phyloP scores from a whole-genome alignment of 495 filamentous ascomycete species.

The Pseudotulostoma volvatum region DNA sequence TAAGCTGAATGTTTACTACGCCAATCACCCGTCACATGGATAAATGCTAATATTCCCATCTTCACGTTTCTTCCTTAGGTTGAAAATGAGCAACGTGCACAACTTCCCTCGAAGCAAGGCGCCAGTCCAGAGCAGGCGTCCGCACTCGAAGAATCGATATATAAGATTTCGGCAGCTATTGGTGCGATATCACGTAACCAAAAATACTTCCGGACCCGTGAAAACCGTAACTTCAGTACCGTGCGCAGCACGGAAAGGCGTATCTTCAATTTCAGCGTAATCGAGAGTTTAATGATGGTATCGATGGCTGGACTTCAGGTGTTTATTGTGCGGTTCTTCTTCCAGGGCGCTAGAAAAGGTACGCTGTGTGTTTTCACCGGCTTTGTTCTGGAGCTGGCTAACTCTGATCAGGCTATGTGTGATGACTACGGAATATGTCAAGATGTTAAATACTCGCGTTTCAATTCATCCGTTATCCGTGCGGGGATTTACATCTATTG shows the following conservation, averaged over 20 bases:
- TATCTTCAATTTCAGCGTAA: slow-evolving; percentile 94
- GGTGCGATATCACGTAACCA: slow-evolving; percentile 97
- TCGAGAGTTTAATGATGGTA: slow-evolving; percentile 83
- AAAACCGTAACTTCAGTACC: slow-evolving; percentile 98
- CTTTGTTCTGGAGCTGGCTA: background rate
- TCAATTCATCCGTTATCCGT: no score
- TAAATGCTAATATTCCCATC: no score
- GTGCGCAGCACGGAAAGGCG: slow-evolving; percentile 87
- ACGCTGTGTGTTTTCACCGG: slow-evolving; percentile 10
- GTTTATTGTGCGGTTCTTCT: slow-evolving; percentile 96
- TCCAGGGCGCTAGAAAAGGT: slow-evolving; percentile 77
- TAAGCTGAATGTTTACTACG: no score
- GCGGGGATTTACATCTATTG: no score
- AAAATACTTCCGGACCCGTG: slow-evolving; percentile 97
- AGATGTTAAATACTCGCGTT: slow-evolving; percentile 2
- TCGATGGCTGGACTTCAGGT: slow-evolving; percentile 95
- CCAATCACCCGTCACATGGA: no score
- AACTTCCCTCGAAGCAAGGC: slow-evolving; percentile 80
- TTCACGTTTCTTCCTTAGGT: slow-evolving; percentile 38
- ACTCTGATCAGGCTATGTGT: slow-evolving; percentile 22
- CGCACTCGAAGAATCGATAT: slow-evolving; percentile 84
- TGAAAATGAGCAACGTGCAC: slow-evolving; percentile 74
- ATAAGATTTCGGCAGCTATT: slow-evolving; percentile 83
- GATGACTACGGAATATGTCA: slow-evolving; percentile 14
- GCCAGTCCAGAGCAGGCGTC: slow-evolving; percentile 81